Evolutionary conservation across 1,284 basidiomycete species (phyloP).

Genomic region (Rhodotorula glutinis): DNA sequence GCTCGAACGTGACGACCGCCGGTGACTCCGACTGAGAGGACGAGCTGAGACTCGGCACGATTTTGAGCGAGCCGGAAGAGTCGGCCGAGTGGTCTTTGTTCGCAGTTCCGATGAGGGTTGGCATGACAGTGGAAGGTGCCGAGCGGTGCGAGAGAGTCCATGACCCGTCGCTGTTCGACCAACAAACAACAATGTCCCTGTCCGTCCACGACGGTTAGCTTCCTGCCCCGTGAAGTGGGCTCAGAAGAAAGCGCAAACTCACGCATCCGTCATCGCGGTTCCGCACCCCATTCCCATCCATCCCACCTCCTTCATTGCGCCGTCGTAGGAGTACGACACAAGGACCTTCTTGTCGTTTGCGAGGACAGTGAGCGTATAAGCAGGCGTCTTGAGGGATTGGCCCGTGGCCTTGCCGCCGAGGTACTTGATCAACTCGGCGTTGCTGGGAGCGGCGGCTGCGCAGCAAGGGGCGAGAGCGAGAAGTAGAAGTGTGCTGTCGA

Average conservation of each 20-base stretch:
- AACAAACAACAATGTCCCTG: slow-evolving; percentile 24
- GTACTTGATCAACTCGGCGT: slow-evolving; percentile 16
- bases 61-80: slow-evolving; percentile 4
- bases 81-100: neutral
- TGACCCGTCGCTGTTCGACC: slow-evolving; percentile 12
- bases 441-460: neutral
- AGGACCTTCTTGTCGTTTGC: slow-evolving; percentile 23
- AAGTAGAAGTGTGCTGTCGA: neutral
- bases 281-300: slow-evolving; percentile 15
- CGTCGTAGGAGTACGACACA: slow-evolving; percentile 5
- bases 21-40: slow-evolving; percentile 6
- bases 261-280: slow-evolving; percentile 25
- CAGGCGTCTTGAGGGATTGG: slow-evolving; percentile 13
- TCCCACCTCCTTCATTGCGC: slow-evolving; percentile 2
- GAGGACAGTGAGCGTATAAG: slow-evolving; percentile 15
- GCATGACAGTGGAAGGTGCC: slow-evolving; percentile 16
- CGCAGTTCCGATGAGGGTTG: slow-evolving; percentile 3
- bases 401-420: slow-evolving; percentile 26
- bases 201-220: neutral
- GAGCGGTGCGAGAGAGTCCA: slow-evolving; percentile 34
- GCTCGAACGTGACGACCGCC: slow-evolving; percentile 14
- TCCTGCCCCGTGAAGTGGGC: too few species aligned
- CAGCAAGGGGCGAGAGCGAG: neutral
- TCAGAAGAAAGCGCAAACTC: neutral
- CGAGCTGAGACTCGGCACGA: slow-evolving; percentile 9